Evolutionary conservation across 139 green algal genomes (phyloP), one percentile per base, ranked within the genome.

Genomic region (Chlamydomonas incerta): DNA sequence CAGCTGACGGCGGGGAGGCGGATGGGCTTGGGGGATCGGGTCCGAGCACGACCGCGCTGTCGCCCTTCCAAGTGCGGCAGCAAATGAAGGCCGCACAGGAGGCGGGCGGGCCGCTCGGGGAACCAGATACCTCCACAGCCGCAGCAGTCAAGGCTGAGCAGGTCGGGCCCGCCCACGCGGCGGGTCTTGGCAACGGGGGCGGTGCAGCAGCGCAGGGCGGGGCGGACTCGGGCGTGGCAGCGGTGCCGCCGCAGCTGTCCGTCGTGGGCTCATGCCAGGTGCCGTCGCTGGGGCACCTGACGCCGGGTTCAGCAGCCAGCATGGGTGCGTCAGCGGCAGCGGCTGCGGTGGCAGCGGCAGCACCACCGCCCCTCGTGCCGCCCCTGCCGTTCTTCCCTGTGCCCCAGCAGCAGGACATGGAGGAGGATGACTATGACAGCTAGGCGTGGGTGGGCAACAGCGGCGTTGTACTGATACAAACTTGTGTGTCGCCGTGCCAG

Each of bases 401-500:
- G 23, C 77, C 63, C 3, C 63, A 65, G 41, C 77, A 63, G 63
- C 35, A 47, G 20, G 79, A 85, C 33, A 41, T 76, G 46, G 66
- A 76, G 13, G 76, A 83, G 21, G 79, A 85, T 11, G 57, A 83
- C 50, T 34, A 85, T 41, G 66, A 75, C 47, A 58, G 34, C 31
- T 83, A 31, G 52, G 35, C 9, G 55, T 2, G 55, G 20, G 18
- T 5, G 55, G 55, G 18, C 18, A 26, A 18, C 55, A 63, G 20
- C 21, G 55, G 4, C n/a, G n/a, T n/a, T n/a, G n/a, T n/a, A n/a
- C n/a, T n/a, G n/a, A n/a, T n/a, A n/a, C n/a, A n/a, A n/a, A n/a
- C n/a, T n/a, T n/a, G n/a, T n/a, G n/a, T n/a, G n/a, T n/a, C n/a
- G n/a, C n/a, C n/a, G n/a, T n/a, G n/a, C n/a, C n/a, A n/a, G n/a